A percentile compares a stretch with the other conserved stretches of the same genome.
Conservation (phyloP, 805 yeast species). For the Cyberlindnera sargentensis region DNA sequence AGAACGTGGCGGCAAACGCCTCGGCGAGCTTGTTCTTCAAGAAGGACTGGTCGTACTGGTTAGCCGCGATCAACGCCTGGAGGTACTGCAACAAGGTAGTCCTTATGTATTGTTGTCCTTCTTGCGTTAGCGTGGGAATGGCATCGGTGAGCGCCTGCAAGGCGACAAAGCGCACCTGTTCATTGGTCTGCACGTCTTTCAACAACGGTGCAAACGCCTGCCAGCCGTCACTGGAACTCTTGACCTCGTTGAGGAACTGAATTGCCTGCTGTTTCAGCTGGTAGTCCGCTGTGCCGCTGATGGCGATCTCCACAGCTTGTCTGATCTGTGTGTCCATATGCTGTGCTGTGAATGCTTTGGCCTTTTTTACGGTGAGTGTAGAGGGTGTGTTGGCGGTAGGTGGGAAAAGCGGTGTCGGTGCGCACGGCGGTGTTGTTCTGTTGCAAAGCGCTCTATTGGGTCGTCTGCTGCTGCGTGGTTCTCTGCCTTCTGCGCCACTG, state of each 20-base stretch:
- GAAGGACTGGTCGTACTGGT: constrained; percentile 31
- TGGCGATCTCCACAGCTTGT: constrained; percentile 27
- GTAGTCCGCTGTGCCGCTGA: constrained; percentile 21
- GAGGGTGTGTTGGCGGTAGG: no score
- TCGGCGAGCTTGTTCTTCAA: constrained; percentile 54
- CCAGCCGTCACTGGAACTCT: constrained; percentile 40
- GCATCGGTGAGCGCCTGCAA: constrained; percentile 22
- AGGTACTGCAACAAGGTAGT: constrained; percentile 16
- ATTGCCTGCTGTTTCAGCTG: constrained; percentile 31
- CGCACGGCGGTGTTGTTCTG: no score
- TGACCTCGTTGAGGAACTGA: constrained; percentile 35
- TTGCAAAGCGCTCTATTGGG: no score
- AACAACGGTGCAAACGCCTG: constrained; percentile 36
- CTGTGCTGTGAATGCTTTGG: no score
- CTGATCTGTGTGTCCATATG: constrained; percentile 20
- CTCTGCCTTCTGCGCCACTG: no score
- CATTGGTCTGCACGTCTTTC: constrained; percentile 23
- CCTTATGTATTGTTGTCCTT: constrained; percentile 20
- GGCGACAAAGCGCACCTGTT: constrained; percentile 24
- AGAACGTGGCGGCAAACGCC: constrained; percentile 45
- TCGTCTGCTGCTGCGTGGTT: no score
- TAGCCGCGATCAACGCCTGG: constrained; percentile 12
- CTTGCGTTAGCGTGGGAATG: constrained; percentile 16
- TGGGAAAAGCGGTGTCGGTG: no score
- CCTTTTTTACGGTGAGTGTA: no score